Evolutionary conservation across 2,329 filamentous ascomycete species (phyloP).

Genomic region (Alternaria triticina): DNA sequence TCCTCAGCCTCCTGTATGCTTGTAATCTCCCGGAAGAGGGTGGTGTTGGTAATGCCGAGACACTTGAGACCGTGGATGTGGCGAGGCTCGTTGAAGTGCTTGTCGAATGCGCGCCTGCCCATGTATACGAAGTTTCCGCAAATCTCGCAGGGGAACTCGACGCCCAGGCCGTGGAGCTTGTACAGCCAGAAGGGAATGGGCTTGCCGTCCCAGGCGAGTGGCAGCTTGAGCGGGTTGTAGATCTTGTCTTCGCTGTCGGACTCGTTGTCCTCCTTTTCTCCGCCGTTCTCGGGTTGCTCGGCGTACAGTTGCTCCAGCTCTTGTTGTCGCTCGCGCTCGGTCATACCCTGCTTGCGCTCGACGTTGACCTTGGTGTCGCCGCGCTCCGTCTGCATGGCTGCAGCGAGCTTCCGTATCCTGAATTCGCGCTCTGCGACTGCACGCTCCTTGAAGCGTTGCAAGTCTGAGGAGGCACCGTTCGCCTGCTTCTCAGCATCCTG

Average conservation of each 20-base stretch:
- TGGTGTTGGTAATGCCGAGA: constrained; percentile 88
- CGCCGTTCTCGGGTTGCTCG: constrained; percentile 61
- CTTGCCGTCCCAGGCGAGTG: constrained; percentile 97
- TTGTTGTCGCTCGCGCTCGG: constrained; percentile 90
- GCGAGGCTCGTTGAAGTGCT: constrained; percentile 94
- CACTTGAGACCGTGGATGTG: constrained; percentile 95
- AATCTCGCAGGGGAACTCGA: constrained; percentile 94
- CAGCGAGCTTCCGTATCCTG: constrained; percentile 78
- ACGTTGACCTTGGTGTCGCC: constrained; percentile 92
- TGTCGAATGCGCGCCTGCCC: constrained; percentile 93
- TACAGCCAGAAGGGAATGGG: constrained; percentile 99
- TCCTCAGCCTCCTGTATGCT: constrained; percentile 86
- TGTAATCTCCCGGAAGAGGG: constrained; percentile 91
- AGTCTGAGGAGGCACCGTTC: constrained; percentile 26
- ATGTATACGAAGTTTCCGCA: constrained; percentile 99
- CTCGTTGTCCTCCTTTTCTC: constrained; percentile 70
- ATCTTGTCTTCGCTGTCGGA: constrained; percentile 78
- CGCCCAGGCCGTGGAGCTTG: constrained; percentile 91
- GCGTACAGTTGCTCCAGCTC: constrained; percentile 87
- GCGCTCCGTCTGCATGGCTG: constrained; percentile 84
- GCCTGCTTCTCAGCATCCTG: constrained; percentile 21
- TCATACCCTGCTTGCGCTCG: constrained; percentile 97
- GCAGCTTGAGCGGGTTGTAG: constrained; percentile 96
- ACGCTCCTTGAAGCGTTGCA: constrained; percentile 73
- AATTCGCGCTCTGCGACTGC: constrained; percentile 90